phyloP scores from a whole-genome alignment of 2,329 filamentous ascomycete genomes.

The Amesomyces nigricolor region DNA sequence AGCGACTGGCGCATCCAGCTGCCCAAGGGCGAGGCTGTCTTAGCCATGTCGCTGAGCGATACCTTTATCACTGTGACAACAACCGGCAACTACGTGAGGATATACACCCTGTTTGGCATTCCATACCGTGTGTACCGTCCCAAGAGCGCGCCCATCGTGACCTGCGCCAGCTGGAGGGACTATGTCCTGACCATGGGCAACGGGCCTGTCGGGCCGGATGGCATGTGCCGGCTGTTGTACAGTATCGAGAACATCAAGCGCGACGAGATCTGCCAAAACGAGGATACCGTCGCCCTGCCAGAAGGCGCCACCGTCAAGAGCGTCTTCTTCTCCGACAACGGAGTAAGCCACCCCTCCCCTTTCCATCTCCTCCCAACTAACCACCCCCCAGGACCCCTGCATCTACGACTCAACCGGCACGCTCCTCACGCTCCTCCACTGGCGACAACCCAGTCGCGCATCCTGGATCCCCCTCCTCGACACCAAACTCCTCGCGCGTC shows the following conservation, averaged over 20 bases:
- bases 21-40: slow-evolving; percentile 80
- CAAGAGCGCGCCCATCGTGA: slow-evolving; percentile 84
- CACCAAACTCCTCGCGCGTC: slow-evolving; percentile 74
- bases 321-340: slow-evolving; percentile 86
- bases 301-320: slow-evolving; percentile 67
- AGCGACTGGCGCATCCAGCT: slow-evolving; percentile 85
- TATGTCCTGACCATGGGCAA: slow-evolving; percentile 97
- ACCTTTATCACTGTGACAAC: slow-evolving; percentile 89
- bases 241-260: slow-evolving; percentile 92
- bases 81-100: slow-evolving; percentile 77
- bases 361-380: not conserved
- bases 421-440: slow-evolving; percentile 80
- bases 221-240: slow-evolving; percentile 73
- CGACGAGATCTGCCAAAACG: slow-evolving; percentile 89
- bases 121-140: slow-evolving; percentile 85
- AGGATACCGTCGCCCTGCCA: slow-evolving; percentile 82
- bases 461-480: slow-evolving; percentile 90
- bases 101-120: slow-evolving; percentile 89
- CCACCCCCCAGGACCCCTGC: slow-evolving; percentile 66
- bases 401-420: slow-evolving; percentile 93
- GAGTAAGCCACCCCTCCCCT: slow-evolving; percentile 51
- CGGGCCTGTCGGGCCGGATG: slow-evolving; percentile 74
- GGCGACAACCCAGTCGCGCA: slow-evolving; percentile 79
- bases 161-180: slow-evolving; percentile 89
- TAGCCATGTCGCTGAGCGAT: slow-evolving; percentile 83